Evolutionary conservation across 306 rosid genomes (phyloP).

Genomic region (Trichosanthes cucumerina): DNA sequence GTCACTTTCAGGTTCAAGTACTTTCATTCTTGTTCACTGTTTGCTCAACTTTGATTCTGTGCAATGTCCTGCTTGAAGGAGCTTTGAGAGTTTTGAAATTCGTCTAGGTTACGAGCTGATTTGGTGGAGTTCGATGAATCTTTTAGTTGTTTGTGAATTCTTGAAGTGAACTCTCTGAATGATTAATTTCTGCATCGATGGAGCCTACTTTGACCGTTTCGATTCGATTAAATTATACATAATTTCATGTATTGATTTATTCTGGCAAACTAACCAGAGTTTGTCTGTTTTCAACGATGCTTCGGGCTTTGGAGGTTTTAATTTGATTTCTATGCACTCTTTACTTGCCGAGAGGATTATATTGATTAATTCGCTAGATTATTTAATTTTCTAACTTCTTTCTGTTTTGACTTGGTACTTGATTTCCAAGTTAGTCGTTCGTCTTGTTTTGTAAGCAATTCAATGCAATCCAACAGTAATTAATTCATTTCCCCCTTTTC

Average conservation of each 20-base stretch:
- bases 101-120: neutral
- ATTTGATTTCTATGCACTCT: neutral
- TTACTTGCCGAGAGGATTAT: neutral
- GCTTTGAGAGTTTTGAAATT: neutral
- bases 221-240: neutral
- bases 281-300: neutral
- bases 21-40: neutral
- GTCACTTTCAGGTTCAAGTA: slow-evolving; percentile 63
- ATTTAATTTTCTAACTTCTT: neutral
- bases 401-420: neutral
- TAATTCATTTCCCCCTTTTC: neutral
- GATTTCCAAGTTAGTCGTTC: neutral
- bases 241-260: neutral
- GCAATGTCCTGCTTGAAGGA: neutral
- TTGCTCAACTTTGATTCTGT: neutral
- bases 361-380: neutral
- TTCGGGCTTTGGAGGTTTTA: neutral
- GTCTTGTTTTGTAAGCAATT: neutral
- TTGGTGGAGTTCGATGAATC: neutral
- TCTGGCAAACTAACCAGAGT: neutral
- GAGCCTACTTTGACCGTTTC: neutral
- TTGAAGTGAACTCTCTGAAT: neutral
- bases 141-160: neutral
- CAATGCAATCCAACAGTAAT: neutral
- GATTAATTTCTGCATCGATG: neutral